A percentile compares a stretch with the other conserved stretches of the same genome.
These are phyloP conservation scores for Neoarthrinium moseri DNA, from an alignment of 2,329 filamentous ascomycete genomes.

Conservation along the genomic window DNA sequence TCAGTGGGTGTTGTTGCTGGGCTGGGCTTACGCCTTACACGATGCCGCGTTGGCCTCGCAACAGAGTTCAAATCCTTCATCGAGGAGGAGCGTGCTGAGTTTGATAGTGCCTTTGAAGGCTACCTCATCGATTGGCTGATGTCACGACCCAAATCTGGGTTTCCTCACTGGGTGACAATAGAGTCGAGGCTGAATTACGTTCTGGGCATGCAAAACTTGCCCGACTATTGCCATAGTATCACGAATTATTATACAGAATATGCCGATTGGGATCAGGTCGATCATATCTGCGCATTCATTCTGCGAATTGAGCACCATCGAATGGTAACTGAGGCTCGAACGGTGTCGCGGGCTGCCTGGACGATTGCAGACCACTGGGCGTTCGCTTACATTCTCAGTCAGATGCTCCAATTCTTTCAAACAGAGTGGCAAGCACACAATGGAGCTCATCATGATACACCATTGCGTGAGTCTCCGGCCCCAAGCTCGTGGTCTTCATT, in stretches of 20 bases:
- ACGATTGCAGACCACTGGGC: not conserved
- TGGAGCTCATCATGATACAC: too few relatives aligned
- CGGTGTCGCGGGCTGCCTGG: too few relatives aligned
- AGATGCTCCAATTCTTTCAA: not conserved
- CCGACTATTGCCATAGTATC: not conserved
- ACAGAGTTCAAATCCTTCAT: too few relatives aligned
- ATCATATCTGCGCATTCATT: not conserved
- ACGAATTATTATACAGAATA: not conserved
- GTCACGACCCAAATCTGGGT: not conserved
- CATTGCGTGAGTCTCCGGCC: too few relatives aligned
- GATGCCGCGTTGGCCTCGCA: too few relatives aligned
- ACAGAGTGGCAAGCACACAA: too few relatives aligned
- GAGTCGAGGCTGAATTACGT: not conserved
- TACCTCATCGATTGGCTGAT: not conserved
- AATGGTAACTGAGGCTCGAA: too few relatives aligned
- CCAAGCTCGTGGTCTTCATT: too few relatives aligned
- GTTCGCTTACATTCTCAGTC: not conserved
- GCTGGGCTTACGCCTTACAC: too few relatives aligned
- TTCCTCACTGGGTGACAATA: not conserved
- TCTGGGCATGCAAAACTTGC: not conserved
- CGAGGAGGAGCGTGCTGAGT: too few relatives aligned
- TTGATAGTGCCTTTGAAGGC: too few relatives aligned
- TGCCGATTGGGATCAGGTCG: not conserved
- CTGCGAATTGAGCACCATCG: too few relatives aligned
- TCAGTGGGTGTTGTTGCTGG: not conserved